Base-by-base conservation (phyloP, 805 yeast species). In the Nakazawaea ambrosiae region DNA sequence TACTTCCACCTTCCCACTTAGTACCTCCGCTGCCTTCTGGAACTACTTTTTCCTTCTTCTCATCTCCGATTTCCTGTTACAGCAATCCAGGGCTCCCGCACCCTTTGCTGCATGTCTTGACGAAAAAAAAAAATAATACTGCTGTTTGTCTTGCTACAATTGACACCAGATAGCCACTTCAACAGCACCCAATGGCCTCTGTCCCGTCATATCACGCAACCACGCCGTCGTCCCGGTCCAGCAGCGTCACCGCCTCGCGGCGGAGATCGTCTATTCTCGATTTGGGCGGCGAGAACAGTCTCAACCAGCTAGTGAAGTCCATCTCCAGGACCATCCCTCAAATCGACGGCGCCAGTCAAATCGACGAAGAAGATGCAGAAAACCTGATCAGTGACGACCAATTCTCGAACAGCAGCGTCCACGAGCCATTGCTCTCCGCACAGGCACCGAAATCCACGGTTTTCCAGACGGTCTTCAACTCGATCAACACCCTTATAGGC, bases 401-500 rank as follows among this genome's bases (percentile, higher is more conserved):
- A 7, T 20, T 8, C 9, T 33, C 36, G 8, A 12, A 10, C 8
- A 8, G 10, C 31, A 8, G 7, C 7, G 19, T 8, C 9, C 17
- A 11, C 9, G 31, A 23, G 17, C 20, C 30, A 14, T 14, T 31
- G 17, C 27, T 29, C 12, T n/a, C 18, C 11, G 26, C n/a, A 14
- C 16, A 4, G 17, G 24, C 7, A 10, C 9, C 24, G 19, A 66
- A 58, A 45, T 73, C 81, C 6, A 84, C 92, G 0, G 77, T 76
- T 0, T 75, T 83, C 1, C 94, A 83, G 53, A 83, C 94, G 0
- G 61, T 81, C 4, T 81, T 83, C 65, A 84, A 84, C 48, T 78
- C 89, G 1, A 77, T 83, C 34, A 84, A 84, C 52, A 82, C 82
- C 0, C 59, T 84, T 20, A 75, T 84, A 45, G 94, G 94, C 0